phyloP scores from a whole-genome alignment of 345 rosid genomes.

The Hirschfeldia incana region DNA sequence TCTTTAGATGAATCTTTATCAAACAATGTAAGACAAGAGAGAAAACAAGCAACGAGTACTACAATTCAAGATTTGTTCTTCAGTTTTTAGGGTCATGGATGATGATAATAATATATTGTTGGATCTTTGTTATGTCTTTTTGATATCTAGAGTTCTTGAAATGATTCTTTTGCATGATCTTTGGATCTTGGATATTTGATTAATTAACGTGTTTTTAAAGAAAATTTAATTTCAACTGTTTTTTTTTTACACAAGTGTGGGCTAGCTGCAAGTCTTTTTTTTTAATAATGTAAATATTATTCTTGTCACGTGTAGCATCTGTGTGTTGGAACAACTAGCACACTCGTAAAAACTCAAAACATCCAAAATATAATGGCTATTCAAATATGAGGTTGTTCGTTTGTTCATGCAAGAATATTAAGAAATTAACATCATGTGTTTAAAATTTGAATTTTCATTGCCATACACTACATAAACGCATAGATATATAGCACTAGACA shows the following conservation, averaged over 20 bases:
- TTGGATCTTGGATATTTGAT: slow-evolving; percentile 29
- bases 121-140: slow-evolving; percentile 26
- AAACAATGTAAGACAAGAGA: slow-evolving; percentile 22
- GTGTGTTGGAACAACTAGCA: neutral
- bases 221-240: slow-evolving; percentile 27
- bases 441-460: neutral
- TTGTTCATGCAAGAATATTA: neutral
- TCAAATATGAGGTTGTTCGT: neutral
- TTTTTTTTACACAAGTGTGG: slow-evolving; percentile 22
- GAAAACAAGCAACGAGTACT: slow-evolving; percentile 6
- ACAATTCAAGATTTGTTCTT: slow-evolving; percentile 13
- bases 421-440: neutral
- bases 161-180: slow-evolving; percentile 38
- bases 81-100: neutral
- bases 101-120: slow-evolving; percentile 13
- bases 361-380: neutral
- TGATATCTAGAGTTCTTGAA: slow-evolving; percentile 24
- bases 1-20: neutral
- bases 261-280: neutral
- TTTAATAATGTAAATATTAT: neutral
- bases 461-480: neutral
- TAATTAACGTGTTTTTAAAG: slow-evolving; percentile 8
- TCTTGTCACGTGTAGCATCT: slow-evolving; percentile 3
- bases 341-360: neutral
- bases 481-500: no score